A percentile compares a stretch with the other conserved stretches of the same genome.
These are phyloP conservation scores for Syncephalastrum sp. DNA, from an alignment of 371 early-diverging fungal genomes.

Conservation along the genomic window DNA sequence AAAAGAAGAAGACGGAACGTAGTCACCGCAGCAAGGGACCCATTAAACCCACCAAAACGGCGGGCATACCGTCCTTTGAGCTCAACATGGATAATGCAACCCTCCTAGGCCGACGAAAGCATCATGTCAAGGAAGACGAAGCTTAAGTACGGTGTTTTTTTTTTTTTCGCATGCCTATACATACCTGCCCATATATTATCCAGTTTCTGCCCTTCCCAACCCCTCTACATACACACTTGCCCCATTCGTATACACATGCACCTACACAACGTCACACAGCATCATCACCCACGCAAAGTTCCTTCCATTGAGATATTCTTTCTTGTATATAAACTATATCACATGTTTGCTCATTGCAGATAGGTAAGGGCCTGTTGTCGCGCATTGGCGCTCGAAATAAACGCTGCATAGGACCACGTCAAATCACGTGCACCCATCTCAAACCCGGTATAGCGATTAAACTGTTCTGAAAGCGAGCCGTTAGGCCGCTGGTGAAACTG, in stretches of 20 bases:
- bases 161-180: conserved; percentile 5
- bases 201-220: background rate
- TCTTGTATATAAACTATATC: too few relatives aligned
- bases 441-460: conserved; percentile 53
- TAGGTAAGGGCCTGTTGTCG: conserved; percentile 7
- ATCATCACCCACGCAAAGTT: too few relatives aligned
- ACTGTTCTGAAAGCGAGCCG: conserved; percentile 70
- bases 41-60: background rate
- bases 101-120: conserved; percentile 53
- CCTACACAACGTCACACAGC: too few relatives aligned
- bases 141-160: background rate
- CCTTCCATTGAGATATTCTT: too few relatives aligned
- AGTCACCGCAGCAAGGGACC: conserved; percentile 1
- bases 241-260: too few relatives aligned
- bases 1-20: conserved; percentile 6
- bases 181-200: too few relatives aligned
- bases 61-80: conserved; percentile 30
- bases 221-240: background rate
- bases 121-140: conserved; percentile 15
- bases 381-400: conserved; percentile 47
- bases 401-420: conserved; percentile 77
- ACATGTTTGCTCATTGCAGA: too few relatives aligned
- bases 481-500: conserved; percentile 51
- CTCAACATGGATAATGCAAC: conserved; percentile 60
- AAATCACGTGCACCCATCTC: conserved; percentile 68